Base-by-base conservation (phyloP, 192 early-diverging fungal genomes). In the Podila clonocystis region DNA sequence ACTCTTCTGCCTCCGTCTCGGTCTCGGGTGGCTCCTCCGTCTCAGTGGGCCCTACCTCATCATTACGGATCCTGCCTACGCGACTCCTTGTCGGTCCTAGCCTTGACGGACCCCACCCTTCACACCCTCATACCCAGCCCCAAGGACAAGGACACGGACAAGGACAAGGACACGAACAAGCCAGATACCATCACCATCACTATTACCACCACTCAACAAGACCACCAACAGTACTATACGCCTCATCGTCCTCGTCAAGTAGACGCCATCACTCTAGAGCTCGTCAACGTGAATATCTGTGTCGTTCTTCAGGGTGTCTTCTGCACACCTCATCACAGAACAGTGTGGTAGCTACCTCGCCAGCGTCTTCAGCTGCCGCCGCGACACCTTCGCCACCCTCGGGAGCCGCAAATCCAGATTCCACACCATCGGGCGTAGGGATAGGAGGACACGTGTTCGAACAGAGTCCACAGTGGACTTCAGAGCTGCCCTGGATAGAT, bases 401-500 rank as follows among this genome's bases (percentile, higher is more conserved):
- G 17, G 24, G 20, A 19, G 36, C 9, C 63, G 22, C 17, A n/a
- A 65, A 24, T 9, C 15, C 34, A 9, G 34, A 36, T 9, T 36
- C 34, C 9, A 26, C 38, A 65, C 24, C 11, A 17, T 65, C 63
- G 17, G 38, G 28, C 28, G 24, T 19, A 24, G 45, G 29, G 52
- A 65, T 12, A 67, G 58, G 29, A 28, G 63, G 62, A 38, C 70
- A 67, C 66, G 66, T 68, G 70, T 80, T 17, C 19, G 71, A 68
- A 48, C 75, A 67, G 31, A 48, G 57, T 31, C 15, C 73, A 33
- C 36, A 34, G 22, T 80, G 77, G 77, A 28, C 33, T 33, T 80
- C 77, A 41, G 77, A 80, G 33, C 50, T 80, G 20, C 77, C 77
- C 9, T 80, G 77, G 77, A 73, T 80, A 57, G 77, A 80, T 61